Evolutionary conservation across 1,284 basidiomycete species (phyloP), one percentile per base, ranked within the genome.

Genomic region (Irpex lacteus): DNA sequence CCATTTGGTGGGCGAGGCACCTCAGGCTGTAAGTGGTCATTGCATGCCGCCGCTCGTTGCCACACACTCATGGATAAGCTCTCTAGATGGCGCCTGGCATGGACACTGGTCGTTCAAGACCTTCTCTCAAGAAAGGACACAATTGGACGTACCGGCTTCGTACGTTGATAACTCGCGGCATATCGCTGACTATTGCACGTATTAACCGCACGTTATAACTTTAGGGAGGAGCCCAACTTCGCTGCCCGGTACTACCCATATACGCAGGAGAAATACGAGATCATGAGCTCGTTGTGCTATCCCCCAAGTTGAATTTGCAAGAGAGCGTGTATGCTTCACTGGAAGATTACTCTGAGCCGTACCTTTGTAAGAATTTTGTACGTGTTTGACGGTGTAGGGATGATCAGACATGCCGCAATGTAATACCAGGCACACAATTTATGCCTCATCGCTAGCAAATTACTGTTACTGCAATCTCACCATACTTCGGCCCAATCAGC

Each of bases 91-190:
- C 5, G 66, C 67, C 36, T 82, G 76, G 82, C 60, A 80, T 80
- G 70, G 70, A 76, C 40, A 74, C 75, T 56, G 54, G 54, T 56
- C 54, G 38, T 86, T 82, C 69, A 80, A 85, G 60, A 73, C 73
- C 38, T 85, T 85, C 71, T 78, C 79, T 2, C 81, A 85, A 68
- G 65, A 72, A 53, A 78, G 83, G n/a, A 74, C 76, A 21, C 77
- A 73, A 15, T 66, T 82, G n/a, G 75, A 80, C 59, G 74, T 81
- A 4, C 82, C 84, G 1, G 66, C 67, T 21, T 68, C 66, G 78
- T 77, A 67, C 54, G 77, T 64, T 53, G 50, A 53, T 26, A 2
- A 26, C 6, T 18, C 44, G 19, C 6, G 56, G 21, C 11, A 18
- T n/a, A 37, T 52, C 15, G 21, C 40, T 47, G 15, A n/a, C 11